phyloP scores from a whole-genome alignment of 176 grass and related monocot genomes.

The Ananas comosus region DNA sequence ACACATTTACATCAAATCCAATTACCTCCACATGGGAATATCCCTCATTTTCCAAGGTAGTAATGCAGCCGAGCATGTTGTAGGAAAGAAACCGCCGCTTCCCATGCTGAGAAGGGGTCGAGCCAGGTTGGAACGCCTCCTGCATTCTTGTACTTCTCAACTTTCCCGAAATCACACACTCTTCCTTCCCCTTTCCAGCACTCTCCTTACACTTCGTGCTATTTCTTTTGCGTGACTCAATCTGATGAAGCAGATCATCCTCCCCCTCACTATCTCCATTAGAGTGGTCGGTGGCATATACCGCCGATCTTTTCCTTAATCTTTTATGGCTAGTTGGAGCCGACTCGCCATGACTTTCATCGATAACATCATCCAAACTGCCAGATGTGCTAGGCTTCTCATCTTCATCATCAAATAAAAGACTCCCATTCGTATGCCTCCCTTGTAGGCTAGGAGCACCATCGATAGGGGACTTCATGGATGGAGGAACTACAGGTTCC shows the following conservation, averaged over 20 bases:
- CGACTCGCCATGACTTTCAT: slow-evolving; percentile 51
- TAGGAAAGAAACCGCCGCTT: slow-evolving; percentile 76
- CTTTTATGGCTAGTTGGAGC: slow-evolving; percentile 40
- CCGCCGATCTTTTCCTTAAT: slow-evolving; percentile 28
- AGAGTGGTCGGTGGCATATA: slow-evolving; percentile 26
- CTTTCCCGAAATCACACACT: slow-evolving; percentile 37
- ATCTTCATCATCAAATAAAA: slow-evolving; percentile 73
- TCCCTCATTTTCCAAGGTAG: slow-evolving; percentile 78
- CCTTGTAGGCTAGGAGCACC: slow-evolving; percentile 36
- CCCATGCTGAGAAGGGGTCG: slow-evolving; percentile 51
- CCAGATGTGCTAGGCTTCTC: slow-evolving; percentile 44
- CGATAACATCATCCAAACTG: slow-evolving; percentile 59
- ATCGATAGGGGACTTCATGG: slow-evolving; percentile 71
- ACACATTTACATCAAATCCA: not conserved
- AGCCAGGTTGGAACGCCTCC: slow-evolving; percentile 76
- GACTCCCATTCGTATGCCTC: slow-evolving; percentile 14
- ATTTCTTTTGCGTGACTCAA: slow-evolving; percentile 51
- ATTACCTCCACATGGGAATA: slow-evolving; percentile 81
- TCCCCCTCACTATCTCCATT: slow-evolving; percentile 54
- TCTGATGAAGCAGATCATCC: slow-evolving; percentile 42
- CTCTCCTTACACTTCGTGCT: slow-evolving; percentile 34
- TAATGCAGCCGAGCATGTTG: slow-evolving; percentile 87
- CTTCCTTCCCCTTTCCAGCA: slow-evolving; percentile 25
- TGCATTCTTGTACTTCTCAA: slow-evolving; percentile 49
- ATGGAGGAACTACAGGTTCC: slow-evolving; percentile 59